Evolutionary conservation across 2,329 filamentous ascomycete genomes (phyloP), one percentile per base, ranked within the genome.

Genomic region (Didymella arachidicola): DNA sequence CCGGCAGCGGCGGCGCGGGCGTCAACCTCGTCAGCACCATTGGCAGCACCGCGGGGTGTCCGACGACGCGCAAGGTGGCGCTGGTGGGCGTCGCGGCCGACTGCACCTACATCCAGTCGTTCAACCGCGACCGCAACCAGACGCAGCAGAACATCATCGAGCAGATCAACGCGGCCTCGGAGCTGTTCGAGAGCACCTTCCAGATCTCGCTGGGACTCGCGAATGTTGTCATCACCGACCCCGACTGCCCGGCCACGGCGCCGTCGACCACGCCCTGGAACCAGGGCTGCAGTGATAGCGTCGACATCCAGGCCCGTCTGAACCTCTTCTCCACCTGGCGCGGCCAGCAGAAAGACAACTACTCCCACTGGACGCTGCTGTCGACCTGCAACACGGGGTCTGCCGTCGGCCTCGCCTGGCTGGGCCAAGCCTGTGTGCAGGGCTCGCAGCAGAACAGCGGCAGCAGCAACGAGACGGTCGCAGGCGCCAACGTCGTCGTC

Each of bases 351-450:
- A 78, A 82, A 4, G 95, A 99, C 76, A 83, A 78, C 50, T 97
- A 97, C 77, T 93, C 93, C 16, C 96, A 96, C 78, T 99, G 94
- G 94, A 96, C 91, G 3, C 82, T 97, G 29, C 82, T 97, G 71
- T 93, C 88, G 53, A 92, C 86, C 16, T 97, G 93, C 76, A 86
- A 87, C 65, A 96, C 92, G 0, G 89, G 87, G 48, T 86, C 89
- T 30, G 93, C 95, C 56, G 94, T 99, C 47, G 94, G 94, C 2
- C 83, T 98, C 38, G 92, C 94, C 10, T 99, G 95, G 94, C 83
- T 97, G 30, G 93, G 94, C 46, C 92, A 96, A 77, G 86, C 93
- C 41, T 98, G 95, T 27, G 82, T 90, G 2, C 82, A 84, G 46
- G 79, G 80, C 5, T 83, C 86, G 19, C 79, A 83, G 41, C 76